Base-by-base conservation (phyloP, 768 basidiomycete genomes). In the Hysterangium stoloniferum region DNA sequence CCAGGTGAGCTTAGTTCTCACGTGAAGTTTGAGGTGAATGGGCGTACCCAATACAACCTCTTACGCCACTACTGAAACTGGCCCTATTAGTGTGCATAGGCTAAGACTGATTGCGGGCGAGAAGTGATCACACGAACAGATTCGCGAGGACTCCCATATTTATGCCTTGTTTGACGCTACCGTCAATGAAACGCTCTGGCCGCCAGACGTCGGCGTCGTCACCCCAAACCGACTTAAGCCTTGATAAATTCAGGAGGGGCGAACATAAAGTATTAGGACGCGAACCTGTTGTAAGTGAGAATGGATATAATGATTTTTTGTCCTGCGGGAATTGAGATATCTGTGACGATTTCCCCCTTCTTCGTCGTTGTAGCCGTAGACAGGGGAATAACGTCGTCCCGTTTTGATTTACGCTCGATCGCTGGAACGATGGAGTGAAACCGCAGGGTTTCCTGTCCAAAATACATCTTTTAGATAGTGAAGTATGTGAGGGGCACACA, bases 301-400 rank as follows among this genome's bases (percentile, higher is more conserved):
- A 79, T 72, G 7, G 79, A 80, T 4, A 71, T 59, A 28, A 79
- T 66, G 12, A 81, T 64, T 42, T 73, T 74, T 31, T 70, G 72
- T 8, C 75, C 80, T 53, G 75, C 76, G 17, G 69, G 64, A 32
- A 84, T 62, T 4, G 66, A 38, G 43, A 84, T 61, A 15, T 63
- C 66, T 20, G 66, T 60, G 13, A 75, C 64, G 0, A 58, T 54
- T 36, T 66, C 58, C 0, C 78, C 78, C 0, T 71, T 61, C 0
- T 62, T 54, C 0, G 73, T 74, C 9, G 57, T 61, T n/a, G 82
- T 57, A 4, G 79, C 79, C 1, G 59, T 57, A 9, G 67, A 68
- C n/a, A 85, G 68, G 0, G 81, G 82, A 11, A 86, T 70, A 1
- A 79, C 60, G 50, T 81, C 77, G 57, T 84, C 81, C 51, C 71